Evolutionary conservation across 768 basidiomycete species (phyloP).

Genomic region (Trametes coccinea): DNA sequence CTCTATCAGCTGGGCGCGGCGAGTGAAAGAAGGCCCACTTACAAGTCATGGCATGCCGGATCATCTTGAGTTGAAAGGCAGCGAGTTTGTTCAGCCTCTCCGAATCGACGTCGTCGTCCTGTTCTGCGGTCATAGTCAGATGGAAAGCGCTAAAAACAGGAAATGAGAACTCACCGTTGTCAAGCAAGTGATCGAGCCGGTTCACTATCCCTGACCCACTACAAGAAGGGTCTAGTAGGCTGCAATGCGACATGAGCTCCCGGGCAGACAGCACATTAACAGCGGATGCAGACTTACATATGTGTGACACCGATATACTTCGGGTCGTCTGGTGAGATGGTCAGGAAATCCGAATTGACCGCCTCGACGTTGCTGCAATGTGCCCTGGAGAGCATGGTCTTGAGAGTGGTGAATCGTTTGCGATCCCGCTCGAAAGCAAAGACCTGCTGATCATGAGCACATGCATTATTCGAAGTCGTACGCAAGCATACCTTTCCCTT

Average conservation of each 20-base stretch:
- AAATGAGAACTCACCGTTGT: conserved; percentile 52
- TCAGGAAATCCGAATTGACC: conserved; percentile 81
- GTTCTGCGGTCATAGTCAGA: conserved; percentile 38
- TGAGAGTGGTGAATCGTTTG: conserved; percentile 78
- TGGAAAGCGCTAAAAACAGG: not conserved
- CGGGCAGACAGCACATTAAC: not conserved
- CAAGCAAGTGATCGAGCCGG: conserved; percentile 81
- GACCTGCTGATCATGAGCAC: conserved; percentile 43
- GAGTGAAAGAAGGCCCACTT: conserved; percentile 25
- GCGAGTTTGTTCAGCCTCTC: conserved; percentile 83
- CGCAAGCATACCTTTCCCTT: conserved; percentile 66
- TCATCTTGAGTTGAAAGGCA: conserved; percentile 86
- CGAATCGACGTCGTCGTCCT: conserved; percentile 57
- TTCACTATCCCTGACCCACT: conserved; percentile 94
- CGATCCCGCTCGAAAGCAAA: conserved; percentile 90
- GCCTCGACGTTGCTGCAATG: conserved; percentile 79
- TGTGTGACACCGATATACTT: conserved; percentile 74
- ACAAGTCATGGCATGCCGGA: conserved; percentile 97
- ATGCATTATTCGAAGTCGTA: not conserved
- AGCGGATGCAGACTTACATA: conserved; percentile 57
- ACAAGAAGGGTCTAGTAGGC: conserved; percentile 94
- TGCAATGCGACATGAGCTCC: conserved; percentile 30
- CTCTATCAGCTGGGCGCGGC: no score
- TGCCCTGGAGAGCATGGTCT: conserved; percentile 83
- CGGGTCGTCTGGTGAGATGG: conserved; percentile 63